Conservation (phyloP, 176 grass and related monocot species). For the Areca catechu region DNA sequence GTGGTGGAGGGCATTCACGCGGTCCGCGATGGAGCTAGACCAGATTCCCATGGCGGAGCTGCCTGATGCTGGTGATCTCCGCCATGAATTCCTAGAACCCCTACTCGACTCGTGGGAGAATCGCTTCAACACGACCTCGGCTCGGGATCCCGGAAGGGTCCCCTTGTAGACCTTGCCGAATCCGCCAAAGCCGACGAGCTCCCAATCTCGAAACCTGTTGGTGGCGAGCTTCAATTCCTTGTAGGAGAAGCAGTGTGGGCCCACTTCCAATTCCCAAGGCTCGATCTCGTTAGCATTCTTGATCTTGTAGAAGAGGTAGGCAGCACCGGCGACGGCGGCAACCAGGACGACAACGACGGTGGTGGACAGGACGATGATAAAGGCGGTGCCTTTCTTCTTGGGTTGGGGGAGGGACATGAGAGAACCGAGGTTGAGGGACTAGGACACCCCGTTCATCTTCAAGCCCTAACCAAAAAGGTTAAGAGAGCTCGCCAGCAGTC, state of each 20-base stretch:
- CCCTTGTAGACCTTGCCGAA: constrained; percentile 97
- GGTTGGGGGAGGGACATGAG: too few relatives aligned
- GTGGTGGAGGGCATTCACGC: too few relatives aligned
- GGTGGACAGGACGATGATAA: too few relatives aligned
- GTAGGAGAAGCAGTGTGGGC: constrained; percentile 68
- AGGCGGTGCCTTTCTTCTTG: too few relatives aligned
- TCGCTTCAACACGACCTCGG: constrained; percentile 66
- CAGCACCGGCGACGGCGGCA: too few relatives aligned
- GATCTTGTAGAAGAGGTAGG: constrained; percentile 30
- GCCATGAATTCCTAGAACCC: constrained; percentile 67
- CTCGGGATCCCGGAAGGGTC: constrained; percentile 21
- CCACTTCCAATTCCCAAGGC: constrained; percentile 62
- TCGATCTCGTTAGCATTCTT: constrained; percentile 68
- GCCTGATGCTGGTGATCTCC: constrained; percentile 68
- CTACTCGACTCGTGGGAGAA: constrained; percentile 64
- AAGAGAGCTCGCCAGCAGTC: constrained; percentile 82
- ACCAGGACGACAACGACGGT: too few relatives aligned
- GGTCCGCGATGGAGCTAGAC: constrained; percentile 79
- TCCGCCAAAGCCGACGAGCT: constrained; percentile 62
- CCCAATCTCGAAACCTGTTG: constrained; percentile 55
- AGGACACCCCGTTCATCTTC: constrained; percentile 34
- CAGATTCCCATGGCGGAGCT: constrained; percentile 70
- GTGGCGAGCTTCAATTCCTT: constrained; percentile 56
- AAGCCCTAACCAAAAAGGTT: constrained; percentile 78
- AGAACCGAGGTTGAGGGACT: constrained; percentile 32